These are phyloP conservation scores for Neocucurbitaria cava DNA, from an alignment of 2,329 filamentous ascomycete genomes.

Conservation along the genomic window DNA sequence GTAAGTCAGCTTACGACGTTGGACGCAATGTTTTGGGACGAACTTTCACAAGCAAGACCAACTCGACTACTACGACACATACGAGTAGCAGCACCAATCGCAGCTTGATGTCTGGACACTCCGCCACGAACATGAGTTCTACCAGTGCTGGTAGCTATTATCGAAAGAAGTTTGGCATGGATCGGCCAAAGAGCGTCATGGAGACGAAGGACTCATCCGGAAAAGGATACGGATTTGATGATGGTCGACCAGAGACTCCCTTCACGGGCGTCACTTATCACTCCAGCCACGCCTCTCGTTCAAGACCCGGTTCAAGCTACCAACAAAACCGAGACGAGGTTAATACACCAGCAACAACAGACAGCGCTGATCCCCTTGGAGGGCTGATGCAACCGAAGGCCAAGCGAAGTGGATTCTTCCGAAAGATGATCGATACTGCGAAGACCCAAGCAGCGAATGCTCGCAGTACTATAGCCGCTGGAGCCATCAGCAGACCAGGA, in stretches of 20 bases:
- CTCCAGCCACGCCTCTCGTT: constrained; percentile 74
- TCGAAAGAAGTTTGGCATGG: constrained; percentile 67
- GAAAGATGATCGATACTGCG: constrained; percentile 91
- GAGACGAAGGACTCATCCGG: constrained; percentile 56
- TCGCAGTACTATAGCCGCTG: constrained; percentile 80
- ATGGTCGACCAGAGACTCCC: constrained; percentile 59
- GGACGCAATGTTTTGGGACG: constrained; percentile 73
- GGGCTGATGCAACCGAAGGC: constrained; percentile 80
- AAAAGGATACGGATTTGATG: constrained; percentile 49
- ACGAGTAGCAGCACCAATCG: constrained; percentile 75
- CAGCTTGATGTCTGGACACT: constrained; percentile 92
- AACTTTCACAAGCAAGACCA: constrained; percentile 89
- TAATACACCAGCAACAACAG: constrained; percentile 63
- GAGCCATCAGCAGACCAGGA: constrained; percentile 53
- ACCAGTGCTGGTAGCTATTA: constrained; percentile 95
- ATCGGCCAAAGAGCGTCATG: constrained; percentile 69
- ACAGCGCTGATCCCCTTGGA: constrained; percentile 74
- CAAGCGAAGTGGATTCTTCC: constrained; percentile 86
- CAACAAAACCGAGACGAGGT: constrained; percentile 51
- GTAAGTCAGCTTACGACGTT: constrained; percentile 82
- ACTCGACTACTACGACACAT: constrained; percentile 70
- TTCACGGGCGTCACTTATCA: constrained; percentile 87
- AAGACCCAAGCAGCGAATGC: constrained; percentile 93
- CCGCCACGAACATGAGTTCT: constrained; percentile 88
- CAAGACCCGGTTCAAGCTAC: constrained; percentile 60